These are phyloP conservation scores for Achlya hypogyna DNA, from an alignment of 352 stramenopile species.

Conservation along the genomic window DNA sequence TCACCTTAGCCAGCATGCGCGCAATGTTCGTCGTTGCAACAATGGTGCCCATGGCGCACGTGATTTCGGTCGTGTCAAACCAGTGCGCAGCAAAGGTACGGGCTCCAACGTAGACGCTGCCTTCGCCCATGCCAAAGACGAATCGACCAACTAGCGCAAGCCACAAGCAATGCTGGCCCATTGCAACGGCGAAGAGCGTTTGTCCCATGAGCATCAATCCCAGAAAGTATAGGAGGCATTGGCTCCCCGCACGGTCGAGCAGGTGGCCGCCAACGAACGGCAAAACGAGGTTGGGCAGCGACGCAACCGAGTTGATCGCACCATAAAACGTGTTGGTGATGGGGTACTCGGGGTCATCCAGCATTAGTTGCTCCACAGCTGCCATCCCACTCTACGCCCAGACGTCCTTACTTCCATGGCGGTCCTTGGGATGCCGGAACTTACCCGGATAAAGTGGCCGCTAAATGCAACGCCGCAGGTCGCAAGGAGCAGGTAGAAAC, in stretches of 20 bases:
- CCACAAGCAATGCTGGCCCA: slow-evolving; percentile 57
- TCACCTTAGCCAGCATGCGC: slow-evolving; percentile 88
- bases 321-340: slow-evolving; percentile 83
- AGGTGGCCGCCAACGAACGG: slow-evolving; percentile 65
- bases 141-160: slow-evolving; percentile 73
- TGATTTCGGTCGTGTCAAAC: slow-evolving; percentile 76
- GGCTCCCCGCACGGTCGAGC: slow-evolving; percentile 71
- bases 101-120: slow-evolving; percentile 65
- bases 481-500: slow-evolving; percentile 69
- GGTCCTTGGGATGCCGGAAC: not conserved
- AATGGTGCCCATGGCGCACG: slow-evolving; percentile 80
- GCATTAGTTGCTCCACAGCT: slow-evolving; percentile 69
- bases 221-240: slow-evolving; percentile 63
- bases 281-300: slow-evolving; percentile 76
- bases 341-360: slow-evolving; percentile 60
- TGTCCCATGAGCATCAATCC: slow-evolving; percentile 74
- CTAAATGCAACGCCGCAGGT: slow-evolving; percentile 80
- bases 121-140: slow-evolving; percentile 74
- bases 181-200: slow-evolving; percentile 68
- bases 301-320: slow-evolving; percentile 65
- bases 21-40: slow-evolving; percentile 84
- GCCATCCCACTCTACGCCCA: slow-evolving; percentile 74
- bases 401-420: too few relatives aligned
- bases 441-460: slow-evolving; percentile 74
- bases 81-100: slow-evolving; percentile 72